A percentile compares a stretch with the other conserved stretches of the same genome.
These are phyloP conservation scores for Ambrosia artemisiifolia DNA, from an alignment of 129 eudicot genomes.

Conservation along the genomic window DNA sequence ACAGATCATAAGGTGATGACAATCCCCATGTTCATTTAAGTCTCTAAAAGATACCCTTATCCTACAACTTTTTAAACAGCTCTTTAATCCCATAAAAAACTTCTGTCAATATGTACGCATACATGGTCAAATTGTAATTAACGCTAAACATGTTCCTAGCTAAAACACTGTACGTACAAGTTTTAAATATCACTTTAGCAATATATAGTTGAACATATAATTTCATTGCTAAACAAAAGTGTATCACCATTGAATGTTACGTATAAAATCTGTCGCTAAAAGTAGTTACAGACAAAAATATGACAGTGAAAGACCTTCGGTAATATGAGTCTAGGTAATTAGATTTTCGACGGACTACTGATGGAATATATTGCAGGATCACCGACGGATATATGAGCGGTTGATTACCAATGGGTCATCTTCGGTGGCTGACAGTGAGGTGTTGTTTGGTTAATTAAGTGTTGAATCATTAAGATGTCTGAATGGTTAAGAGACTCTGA, in stretches of 20 bases:
- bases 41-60: constrained; percentile 35
- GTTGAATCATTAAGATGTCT: no score
- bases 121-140: constrained; percentile 15
- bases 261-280: no score
- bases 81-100: constrained; percentile 15
- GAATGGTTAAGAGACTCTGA: no score
- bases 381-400: no score
- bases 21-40: constrained; percentile 44
- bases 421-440: no score
- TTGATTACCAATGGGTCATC: no score
- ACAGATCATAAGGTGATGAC: constrained; percentile 33
- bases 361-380: no score
- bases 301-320: no score
- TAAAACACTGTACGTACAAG: not conserved
- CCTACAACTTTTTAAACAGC: constrained; percentile 26
- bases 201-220: constrained; percentile 1
- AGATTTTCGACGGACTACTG: no score
- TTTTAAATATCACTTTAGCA: not conserved
- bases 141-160: constrained; percentile 10
- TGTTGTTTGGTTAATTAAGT: no score
- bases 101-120: constrained; percentile 24
- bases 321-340: no score
- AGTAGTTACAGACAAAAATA: no score
- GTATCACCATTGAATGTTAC: not conserved
- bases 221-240: not conserved